Percentiles rank a stretch among this genome's conserved stretches.
These are phyloP conservation scores for Rubroshorea leprosula DNA, from an alignment of 345 rosid genomes.

Conservation along the genomic window DNA sequence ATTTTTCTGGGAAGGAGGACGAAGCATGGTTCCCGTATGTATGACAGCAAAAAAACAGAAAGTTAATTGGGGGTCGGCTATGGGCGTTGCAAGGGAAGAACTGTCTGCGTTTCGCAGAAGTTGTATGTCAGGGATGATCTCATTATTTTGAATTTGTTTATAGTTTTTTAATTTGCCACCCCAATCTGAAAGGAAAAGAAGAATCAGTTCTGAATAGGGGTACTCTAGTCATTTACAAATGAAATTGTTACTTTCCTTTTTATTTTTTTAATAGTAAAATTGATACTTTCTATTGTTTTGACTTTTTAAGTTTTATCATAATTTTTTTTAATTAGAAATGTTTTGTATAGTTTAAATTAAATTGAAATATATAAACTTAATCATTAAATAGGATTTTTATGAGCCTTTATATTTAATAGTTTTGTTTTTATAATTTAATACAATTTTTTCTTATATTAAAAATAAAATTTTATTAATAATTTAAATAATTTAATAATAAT, in stretches of 20 bases:
- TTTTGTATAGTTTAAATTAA: too few relatives aligned
- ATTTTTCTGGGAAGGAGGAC: conserved; percentile 28
- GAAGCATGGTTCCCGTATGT: conserved; percentile 10
- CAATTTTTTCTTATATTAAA: too few relatives aligned
- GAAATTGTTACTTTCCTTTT: too few relatives aligned
- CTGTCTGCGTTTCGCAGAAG: conserved; percentile 12
- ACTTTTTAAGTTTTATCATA: too few relatives aligned
- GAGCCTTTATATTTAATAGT: too few relatives aligned
- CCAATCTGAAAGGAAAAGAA: background rate
- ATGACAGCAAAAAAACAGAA: conserved; percentile 31
- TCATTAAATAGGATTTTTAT: too few relatives aligned
- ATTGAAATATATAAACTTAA: too few relatives aligned
- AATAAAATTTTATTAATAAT: too few relatives aligned
- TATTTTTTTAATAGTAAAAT: background rate
- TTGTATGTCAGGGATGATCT: background rate
- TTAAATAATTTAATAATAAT: too few relatives aligned
- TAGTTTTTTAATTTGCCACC: background rate
- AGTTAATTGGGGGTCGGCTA: conserved; percentile 21
- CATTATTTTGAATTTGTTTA: background rate
- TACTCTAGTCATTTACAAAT: background rate
- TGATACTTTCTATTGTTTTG: too few relatives aligned
- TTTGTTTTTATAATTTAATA: too few relatives aligned
- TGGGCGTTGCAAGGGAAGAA: conserved; percentile 4
- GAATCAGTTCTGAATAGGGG: background rate
- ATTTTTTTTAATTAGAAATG: too few relatives aligned